phyloP scores from a whole-genome alignment of 306 rosid species.

The Echinosophora koreensis region DNA sequence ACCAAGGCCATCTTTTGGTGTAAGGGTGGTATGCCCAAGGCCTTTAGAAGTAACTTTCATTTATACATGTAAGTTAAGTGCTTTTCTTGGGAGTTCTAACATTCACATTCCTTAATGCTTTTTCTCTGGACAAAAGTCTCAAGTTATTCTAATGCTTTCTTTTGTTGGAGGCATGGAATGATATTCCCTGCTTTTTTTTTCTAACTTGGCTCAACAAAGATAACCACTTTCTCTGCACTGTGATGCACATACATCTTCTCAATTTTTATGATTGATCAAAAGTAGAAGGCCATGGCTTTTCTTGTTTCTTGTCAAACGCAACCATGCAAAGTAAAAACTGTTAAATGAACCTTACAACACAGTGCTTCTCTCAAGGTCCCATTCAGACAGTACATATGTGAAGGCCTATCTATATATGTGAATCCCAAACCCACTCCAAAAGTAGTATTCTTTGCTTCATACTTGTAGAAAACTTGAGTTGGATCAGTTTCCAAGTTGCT shows the following conservation, averaged over 20 bases:
- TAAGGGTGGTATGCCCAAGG: constrained; percentile 40
- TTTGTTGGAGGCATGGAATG: constrained; percentile 52
- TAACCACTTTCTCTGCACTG: constrained; percentile 36
- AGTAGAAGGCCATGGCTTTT: constrained; percentile 4
- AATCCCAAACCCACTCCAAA: background rate
- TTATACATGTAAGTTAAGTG: constrained; percentile 49
- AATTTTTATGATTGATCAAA: constrained; percentile 32
- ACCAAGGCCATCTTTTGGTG: constrained; percentile 57
- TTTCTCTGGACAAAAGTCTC: constrained; percentile 51
- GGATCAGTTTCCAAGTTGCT: constrained; percentile 31
- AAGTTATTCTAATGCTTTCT: constrained; percentile 75
- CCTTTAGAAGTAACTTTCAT: constrained; percentile 41
- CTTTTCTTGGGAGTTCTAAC: constrained; percentile 45
- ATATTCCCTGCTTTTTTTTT: constrained; percentile 50
- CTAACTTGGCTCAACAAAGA: constrained; percentile 35
- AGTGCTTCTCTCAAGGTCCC: constrained; percentile 14
- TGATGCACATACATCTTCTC: constrained; percentile 16
- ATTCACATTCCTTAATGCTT: constrained; percentile 59
- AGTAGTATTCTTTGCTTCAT: constrained; percentile 48
- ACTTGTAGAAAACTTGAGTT: constrained; percentile 17
- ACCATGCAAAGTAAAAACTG: background rate
- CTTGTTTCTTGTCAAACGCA: background rate
- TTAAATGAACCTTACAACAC: constrained; percentile 8
- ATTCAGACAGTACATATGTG: background rate
- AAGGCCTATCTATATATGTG: constrained; percentile 1